phyloP scores from a whole-genome alignment of 2,329 filamentous ascomycete species.

The Fusarium algeriense region DNA sequence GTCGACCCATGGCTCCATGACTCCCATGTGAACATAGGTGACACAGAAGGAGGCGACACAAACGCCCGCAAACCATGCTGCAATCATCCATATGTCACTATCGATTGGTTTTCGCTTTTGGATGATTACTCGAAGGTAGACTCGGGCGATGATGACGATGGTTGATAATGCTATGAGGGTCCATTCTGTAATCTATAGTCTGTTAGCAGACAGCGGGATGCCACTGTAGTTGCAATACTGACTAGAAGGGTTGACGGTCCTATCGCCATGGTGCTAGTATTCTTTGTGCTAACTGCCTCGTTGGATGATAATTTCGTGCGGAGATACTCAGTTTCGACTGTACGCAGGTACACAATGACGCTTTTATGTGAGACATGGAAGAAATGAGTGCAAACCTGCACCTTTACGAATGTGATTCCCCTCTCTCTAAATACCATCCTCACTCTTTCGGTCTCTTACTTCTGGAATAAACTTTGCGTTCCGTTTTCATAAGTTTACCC shows the following conservation, averaged over 20 bases:
- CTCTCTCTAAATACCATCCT: neutral
- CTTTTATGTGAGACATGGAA: neutral
- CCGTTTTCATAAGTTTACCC: neutral
- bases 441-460: neutral
- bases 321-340: neutral
- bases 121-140: conserved; percentile 30
- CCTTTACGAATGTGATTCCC: neutral
- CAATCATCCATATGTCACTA: conserved; percentile 28
- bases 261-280: neutral
- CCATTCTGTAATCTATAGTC: conserved; percentile 19
- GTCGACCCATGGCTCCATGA: conserved; percentile 10
- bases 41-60: neutral
- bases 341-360: neutral
- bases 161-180: conserved; percentile 25
- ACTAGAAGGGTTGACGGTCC: conserved; percentile 15
- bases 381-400: neutral
- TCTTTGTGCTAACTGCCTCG: too few relatives aligned
- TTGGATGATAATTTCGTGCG: too few relatives aligned
- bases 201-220: neutral
- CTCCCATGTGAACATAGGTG: conserved; percentile 9
- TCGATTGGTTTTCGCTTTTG: conserved; percentile 21
- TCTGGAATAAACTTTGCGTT: neutral
- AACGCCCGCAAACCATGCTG: conserved; percentile 18
- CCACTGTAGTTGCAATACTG: too few relatives aligned
- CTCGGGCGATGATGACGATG: conserved; percentile 22